Percentiles rank a stretch among this genome's conserved stretches.
phyloP scores from a whole-genome alignment of 176 grass and related monocot genomes.

The Alloteropsis semialata region DNA sequence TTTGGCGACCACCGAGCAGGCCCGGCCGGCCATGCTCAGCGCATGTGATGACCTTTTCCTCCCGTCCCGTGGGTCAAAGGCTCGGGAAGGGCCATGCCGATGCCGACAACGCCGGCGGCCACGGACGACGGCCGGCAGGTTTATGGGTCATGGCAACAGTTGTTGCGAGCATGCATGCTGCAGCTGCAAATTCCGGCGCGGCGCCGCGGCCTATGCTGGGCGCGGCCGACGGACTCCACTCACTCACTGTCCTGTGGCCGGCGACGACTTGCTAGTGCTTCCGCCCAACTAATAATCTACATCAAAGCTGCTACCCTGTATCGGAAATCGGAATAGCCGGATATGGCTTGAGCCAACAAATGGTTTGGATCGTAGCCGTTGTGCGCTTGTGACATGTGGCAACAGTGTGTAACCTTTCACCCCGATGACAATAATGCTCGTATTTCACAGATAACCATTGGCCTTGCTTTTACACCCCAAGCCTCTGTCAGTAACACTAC shows the following conservation, averaged over 20 bases:
- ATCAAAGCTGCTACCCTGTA: no score
- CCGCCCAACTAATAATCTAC: no score
- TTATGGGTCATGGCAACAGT: not conserved
- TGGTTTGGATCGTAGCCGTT: not conserved
- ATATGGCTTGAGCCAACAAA: no score
- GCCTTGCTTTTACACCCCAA: no score
- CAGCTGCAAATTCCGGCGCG: not conserved
- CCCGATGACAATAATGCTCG: no score
- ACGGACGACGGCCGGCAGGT: not conserved
- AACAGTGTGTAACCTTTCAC: not conserved
- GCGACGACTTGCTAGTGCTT: not conserved
- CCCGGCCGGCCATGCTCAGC: no score
- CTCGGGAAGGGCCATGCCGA: not conserved
- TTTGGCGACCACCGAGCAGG: no score
- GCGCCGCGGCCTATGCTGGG: not conserved
- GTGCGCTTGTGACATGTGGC: not conserved
- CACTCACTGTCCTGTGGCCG: not conserved
- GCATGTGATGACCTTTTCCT: not conserved
- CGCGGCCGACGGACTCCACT: not conserved
- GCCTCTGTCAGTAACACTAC: not conserved
- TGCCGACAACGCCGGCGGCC: not conserved
- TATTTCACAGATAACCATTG: no score
- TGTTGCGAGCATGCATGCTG: not conserved
- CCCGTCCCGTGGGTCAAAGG: not conserved
- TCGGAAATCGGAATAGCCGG: no score